phyloP scores from a whole-genome alignment of 2,329 filamentous ascomycete species.

The Pestalotiopsis sp. region DNA sequence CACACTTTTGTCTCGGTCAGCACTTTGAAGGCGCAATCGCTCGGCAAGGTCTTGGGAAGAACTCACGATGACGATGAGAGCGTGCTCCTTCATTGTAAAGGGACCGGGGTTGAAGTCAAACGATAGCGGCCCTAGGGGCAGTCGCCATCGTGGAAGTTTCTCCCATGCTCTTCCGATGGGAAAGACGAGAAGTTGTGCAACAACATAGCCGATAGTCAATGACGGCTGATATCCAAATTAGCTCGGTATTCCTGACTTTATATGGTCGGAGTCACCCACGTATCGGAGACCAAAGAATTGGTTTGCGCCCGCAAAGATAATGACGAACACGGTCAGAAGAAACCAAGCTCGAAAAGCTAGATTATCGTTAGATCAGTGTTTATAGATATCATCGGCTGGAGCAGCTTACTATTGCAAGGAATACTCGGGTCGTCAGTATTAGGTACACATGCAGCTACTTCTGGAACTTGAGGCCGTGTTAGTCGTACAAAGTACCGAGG shows the following conservation, averaged over 20 bases:
- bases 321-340: slow-evolving; percentile 31
- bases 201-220: slow-evolving; percentile 35
- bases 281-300: slow-evolving; percentile 40
- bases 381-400: not conserved
- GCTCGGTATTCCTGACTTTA: not conserved
- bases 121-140: slow-evolving; percentile 25
- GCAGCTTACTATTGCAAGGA: slow-evolving; percentile 32
- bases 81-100: slow-evolving; percentile 40
- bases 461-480: slow-evolving; percentile 30
- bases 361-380: not conserved
- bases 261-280: slow-evolving; percentile 18
- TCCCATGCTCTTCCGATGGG: slow-evolving; percentile 36
- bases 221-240: slow-evolving; percentile 22
- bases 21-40: not conserved
- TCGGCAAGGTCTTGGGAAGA: not conserved
- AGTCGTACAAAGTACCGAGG: not conserved
- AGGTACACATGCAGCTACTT: slow-evolving; percentile 38
- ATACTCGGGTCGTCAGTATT: slow-evolving; percentile 36
- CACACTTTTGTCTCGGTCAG: slow-evolving; percentile 6
- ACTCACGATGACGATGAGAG: slow-evolving; percentile 13
- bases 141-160: slow-evolving; percentile 30
- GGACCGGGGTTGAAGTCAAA: slow-evolving; percentile 22
- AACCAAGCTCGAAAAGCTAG: slow-evolving; percentile 34
- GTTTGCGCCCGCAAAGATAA: slow-evolving; percentile 37
- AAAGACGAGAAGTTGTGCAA: slow-evolving; percentile 37